phyloP scores from a whole-genome alignment of 371 early-diverging fungal genomes.

The Encephalitozoon romaleae region DNA sequence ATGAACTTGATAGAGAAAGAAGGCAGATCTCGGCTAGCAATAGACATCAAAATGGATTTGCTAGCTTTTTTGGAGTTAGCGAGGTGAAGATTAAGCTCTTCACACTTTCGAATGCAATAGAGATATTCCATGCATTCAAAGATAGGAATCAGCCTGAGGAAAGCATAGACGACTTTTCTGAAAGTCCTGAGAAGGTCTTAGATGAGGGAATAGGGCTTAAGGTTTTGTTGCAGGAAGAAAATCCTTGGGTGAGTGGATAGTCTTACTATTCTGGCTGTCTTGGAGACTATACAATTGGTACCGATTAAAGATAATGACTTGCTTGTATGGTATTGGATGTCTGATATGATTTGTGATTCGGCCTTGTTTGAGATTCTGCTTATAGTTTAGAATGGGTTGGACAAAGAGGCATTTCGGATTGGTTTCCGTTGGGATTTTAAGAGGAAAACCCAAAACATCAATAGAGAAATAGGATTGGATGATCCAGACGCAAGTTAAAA shows the following conservation, averaged over 20 bases:
- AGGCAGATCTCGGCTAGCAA: background rate
- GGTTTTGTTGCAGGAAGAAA: conserved; percentile 17
- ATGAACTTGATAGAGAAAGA: conserved; percentile 20
- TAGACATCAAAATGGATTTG: conserved; percentile 14
- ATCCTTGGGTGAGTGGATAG: conserved; percentile 15
- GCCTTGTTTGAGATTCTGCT: background rate
- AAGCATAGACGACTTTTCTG: background rate
- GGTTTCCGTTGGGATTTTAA: background rate
- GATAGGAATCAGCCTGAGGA: background rate
- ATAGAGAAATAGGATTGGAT: background rate
- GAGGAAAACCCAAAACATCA: background rate
- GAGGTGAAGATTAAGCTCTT: conserved; percentile 7
- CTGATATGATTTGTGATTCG: background rate
- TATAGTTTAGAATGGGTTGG: background rate
- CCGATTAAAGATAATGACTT: background rate
- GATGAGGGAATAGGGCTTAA: background rate
- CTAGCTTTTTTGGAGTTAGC: conserved; percentile 15
- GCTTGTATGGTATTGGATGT: background rate
- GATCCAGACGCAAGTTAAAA: background rate
- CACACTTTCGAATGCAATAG: conserved; percentile 17
- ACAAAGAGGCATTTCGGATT: background rate
- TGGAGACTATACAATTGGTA: background rate
- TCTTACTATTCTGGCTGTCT: background rate
- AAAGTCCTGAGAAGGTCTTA: background rate
- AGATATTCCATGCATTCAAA: conserved; percentile 15